Base-by-base conservation (phyloP, 805 yeast genomes). In the Wickerhamomyces sydowiorum region DNA sequence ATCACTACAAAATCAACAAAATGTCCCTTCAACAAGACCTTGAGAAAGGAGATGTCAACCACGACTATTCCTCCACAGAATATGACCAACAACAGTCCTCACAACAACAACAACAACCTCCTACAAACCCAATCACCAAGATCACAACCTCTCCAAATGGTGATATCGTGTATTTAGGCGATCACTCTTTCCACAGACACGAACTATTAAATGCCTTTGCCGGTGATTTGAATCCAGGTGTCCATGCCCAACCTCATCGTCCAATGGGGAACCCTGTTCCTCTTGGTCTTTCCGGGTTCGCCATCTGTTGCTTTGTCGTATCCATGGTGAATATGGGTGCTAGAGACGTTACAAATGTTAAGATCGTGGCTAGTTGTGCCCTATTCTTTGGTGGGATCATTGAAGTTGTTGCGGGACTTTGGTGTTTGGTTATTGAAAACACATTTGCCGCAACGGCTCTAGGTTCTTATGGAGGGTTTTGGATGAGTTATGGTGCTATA, bases 141-240 rank as follows among this genome's bases (percentile, higher is more conserved):
- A 33, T 33, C 12, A 33, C 36, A 21, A 35, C 21, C 12, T 35
- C 22, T 7, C 21, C 29, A 15, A 24, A 24, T 12, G 54, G 54
- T 12, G 40, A 40, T 17, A 25, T 42, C 29, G 50, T 60, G 13
- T 59, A 55, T 38, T 46, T 60, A 44, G 65, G 64, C 17, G 54
- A 59, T 39, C 48, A 51, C 22, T 44, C 50, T 20, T 56, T 74
- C 53, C 62, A 61, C 39, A 68, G 72, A 39, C 68, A 66, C 29
- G 83, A 78, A 43, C 69, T 78, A 46, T 56, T 73, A 46, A 60
- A 61, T n/a, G 84, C 83, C 2, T 78, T 78, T 52, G 82, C 80
- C 23, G 84, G 82, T 56, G 66, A 67, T 9, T 61, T 73, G 43
- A 69, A 69, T 38, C 67, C 76, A 5, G 72, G 78, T 39, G 54